These are phyloP conservation scores for Pleurostoma richardsiae DNA, from an alignment of 2,329 filamentous ascomycete species.

Conservation along the genomic window DNA sequence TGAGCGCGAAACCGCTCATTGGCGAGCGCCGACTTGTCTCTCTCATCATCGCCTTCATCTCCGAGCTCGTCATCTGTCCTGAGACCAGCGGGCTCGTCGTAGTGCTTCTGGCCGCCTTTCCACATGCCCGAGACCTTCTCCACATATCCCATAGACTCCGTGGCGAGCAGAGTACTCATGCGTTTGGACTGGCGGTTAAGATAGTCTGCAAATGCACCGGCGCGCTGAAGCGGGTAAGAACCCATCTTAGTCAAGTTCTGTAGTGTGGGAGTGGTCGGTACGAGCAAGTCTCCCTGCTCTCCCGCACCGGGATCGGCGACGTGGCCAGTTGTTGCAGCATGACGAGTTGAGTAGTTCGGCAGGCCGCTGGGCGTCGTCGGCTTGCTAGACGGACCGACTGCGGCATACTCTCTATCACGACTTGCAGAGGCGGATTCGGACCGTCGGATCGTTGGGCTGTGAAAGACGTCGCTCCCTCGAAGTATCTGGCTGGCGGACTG, in stretches of 20 bases:
- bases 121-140: constrained; percentile 98
- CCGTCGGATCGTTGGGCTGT: constrained; percentile 64
- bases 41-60: constrained; percentile 53
- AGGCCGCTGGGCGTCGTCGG: constrained; percentile 4
- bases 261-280: constrained; percentile 35
- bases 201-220: constrained; percentile 77
- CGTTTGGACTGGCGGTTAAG: constrained; percentile 72
- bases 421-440: constrained; percentile 33
- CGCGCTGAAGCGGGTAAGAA: constrained; percentile 75
- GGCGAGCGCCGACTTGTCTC: constrained; percentile 48
- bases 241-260: constrained; percentile 57
- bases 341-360: constrained; percentile 8
- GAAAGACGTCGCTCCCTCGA: constrained; percentile 81
- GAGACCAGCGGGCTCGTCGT: constrained; percentile 56
- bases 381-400: not conserved
- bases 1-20: constrained; percentile 83
- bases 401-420: constrained; percentile 7
- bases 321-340: constrained; percentile 34
- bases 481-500: constrained; percentile 90
- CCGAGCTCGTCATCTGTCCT: constrained; percentile 49
- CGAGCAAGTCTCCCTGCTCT: constrained; percentile 14
- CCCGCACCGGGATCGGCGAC: constrained; percentile 20
- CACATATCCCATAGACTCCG: constrained; percentile 92
- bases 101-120: constrained; percentile 86
- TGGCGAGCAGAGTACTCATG: constrained; percentile 78